These are phyloP conservation scores for Aspergillus sp. DNA, from an alignment of 2,329 filamentous ascomycete genomes.

Conservation along the genomic window DNA sequence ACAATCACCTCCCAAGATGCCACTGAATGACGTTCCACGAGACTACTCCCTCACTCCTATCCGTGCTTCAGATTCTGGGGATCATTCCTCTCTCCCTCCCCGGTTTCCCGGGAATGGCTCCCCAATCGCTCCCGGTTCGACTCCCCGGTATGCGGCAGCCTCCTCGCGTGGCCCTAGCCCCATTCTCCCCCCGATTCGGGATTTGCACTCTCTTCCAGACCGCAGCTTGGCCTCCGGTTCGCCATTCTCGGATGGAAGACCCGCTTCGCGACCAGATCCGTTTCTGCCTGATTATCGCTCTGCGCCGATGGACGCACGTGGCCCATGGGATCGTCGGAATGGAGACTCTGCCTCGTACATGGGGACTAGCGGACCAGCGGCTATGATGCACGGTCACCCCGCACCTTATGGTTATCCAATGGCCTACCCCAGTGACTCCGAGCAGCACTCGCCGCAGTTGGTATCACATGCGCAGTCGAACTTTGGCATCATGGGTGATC, in stretches of 20 bases:
- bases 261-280: slow-evolving; percentile 20
- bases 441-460: slow-evolving; percentile 24
- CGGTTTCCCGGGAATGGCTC: slow-evolving; percentile 7
- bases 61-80: slow-evolving; percentile 12
- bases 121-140: slow-evolving; percentile 7
- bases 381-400: slow-evolving; percentile 20
- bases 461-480: slow-evolving; percentile 27
- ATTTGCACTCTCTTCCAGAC: slow-evolving; percentile 28
- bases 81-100: slow-evolving; percentile 15
- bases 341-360: slow-evolving; percentile 14
- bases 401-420: slow-evolving; percentile 22
- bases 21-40: slow-evolving; percentile 16
- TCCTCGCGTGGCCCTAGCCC: slow-evolving; percentile 29
- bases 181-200: slow-evolving; percentile 31
- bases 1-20: slow-evolving; percentile 13
- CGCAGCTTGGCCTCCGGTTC: slow-evolving; percentile 16
- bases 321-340: slow-evolving; percentile 18
- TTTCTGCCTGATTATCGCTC: slow-evolving; percentile 6
- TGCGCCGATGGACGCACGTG: background rate
- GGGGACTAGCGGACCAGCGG: slow-evolving; percentile 8
- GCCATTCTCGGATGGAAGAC: slow-evolving; percentile 21
- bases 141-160: slow-evolving; percentile 10
- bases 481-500: slow-evolving; percentile 33
- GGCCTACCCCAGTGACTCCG: slow-evolving; percentile 25
- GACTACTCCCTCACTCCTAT: slow-evolving; percentile 18